Evolutionary conservation across 2,329 filamentous ascomycete species (phyloP), one percentile per base, ranked within the genome.

Genomic region (Daldinia sp.): DNA sequence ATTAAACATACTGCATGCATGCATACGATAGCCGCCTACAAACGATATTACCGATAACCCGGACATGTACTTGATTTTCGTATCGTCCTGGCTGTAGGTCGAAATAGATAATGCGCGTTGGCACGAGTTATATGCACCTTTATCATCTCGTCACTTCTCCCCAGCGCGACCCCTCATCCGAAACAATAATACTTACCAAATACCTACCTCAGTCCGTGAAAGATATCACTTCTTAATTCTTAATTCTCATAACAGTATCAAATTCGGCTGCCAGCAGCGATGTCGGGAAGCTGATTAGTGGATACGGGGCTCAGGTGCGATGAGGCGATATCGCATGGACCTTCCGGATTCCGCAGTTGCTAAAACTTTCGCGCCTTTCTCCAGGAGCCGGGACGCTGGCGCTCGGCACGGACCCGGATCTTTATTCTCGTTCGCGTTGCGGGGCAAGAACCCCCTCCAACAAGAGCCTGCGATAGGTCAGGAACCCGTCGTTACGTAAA

Each of bases 331-430:
- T 56, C 64, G 63, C 64, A 57, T 68, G 43, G 56, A 70, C 66
- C 52, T 70, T 67, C 68, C 66, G 10, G 17, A 67, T 70, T 49
- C 34, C 27, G 60, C 43, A 67, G 63, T 59, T 52, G 21, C 59
- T 50, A 56, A 53, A n/a, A n/a, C n/a, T n/a, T 54, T 54, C 48
- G 30, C 58, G 58, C 39, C n/a, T n/a, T 47, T 63, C 59, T 61
- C 57, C 57, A 61, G 48, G 56, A 58, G 51, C 63, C 56, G 55
- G 51, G 52, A 39, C 41, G 35, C 37, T 45, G 51, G 50, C 45
- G 39, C 47, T 63, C 53, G 57, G 37, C 32, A 55, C 45, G 49
- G 50, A 56, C 45, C 54, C 57, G 53, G 54, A 27, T 25, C 48
- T 51, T 10, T 11, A n/a, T n/a, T n/a, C n/a, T 34, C 25, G 43